phyloP scores from a whole-genome alignment of 2,329 filamentous ascomycete species.

The Akanthomyces uredinophilus region DNA sequence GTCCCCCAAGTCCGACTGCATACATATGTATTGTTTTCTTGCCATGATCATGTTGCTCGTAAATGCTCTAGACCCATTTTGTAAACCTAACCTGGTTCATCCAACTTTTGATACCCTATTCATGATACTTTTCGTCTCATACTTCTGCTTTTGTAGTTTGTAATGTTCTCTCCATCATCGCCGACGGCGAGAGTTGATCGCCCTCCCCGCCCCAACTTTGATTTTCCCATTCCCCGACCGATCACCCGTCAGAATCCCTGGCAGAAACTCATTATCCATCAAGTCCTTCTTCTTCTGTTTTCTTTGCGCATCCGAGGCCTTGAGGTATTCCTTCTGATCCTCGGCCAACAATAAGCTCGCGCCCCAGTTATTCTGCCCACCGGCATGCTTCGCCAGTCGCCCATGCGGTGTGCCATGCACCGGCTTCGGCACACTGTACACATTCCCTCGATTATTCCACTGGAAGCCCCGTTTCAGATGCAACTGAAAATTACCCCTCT shows the following conservation, averaged over 20 bases:
- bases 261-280: slow-evolving; percentile 94
- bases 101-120: not conserved
- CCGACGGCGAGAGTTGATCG: slow-evolving; percentile 70
- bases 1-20: no score
- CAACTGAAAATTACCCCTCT: slow-evolving; percentile 73
- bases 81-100: not conserved
- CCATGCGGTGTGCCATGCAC: slow-evolving; percentile 75
- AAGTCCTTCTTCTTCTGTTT: slow-evolving; percentile 70
- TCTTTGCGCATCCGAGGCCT: slow-evolving; percentile 57
- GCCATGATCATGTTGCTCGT: not conserved
- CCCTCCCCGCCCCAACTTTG: slow-evolving; percentile 78
- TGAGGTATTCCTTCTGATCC: slow-evolving; percentile 89
- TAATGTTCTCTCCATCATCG: not conserved
- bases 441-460: slow-evolving; percentile 89
- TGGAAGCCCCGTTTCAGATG: slow-evolving; percentile 94
- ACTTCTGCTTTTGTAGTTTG: not conserved
- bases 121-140: not conserved
- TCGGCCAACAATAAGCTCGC: slow-evolving; percentile 78
- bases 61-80: slow-evolving; percentile 3
- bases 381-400: slow-evolving; percentile 61
- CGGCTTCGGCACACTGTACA: slow-evolving; percentile 90
- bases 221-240: slow-evolving; percentile 61
- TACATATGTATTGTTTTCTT: not conserved
- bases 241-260: slow-evolving; percentile 76
- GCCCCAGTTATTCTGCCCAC: slow-evolving; percentile 86